These are phyloP conservation scores for Talaromyces sp. DNA, from an alignment of 2,329 filamentous ascomycete genomes.

Conservation along the genomic window DNA sequence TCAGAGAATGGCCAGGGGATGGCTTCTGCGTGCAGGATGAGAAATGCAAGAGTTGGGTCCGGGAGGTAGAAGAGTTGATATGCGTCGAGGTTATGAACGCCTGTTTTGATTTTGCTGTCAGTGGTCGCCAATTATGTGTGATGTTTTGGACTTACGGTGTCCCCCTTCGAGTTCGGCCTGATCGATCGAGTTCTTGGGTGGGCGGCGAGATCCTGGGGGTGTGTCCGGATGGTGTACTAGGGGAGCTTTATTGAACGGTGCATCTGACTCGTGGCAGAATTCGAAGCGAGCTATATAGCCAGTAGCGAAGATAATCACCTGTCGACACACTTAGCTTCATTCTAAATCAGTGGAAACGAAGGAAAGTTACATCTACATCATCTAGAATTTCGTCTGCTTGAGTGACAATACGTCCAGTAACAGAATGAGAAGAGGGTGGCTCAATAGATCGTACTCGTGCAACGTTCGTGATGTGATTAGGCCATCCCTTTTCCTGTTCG, in stretches of 20 bases:
- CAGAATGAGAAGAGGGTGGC: not conserved
- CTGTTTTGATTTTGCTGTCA: not conserved
- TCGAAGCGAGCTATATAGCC: slow-evolving; percentile 5
- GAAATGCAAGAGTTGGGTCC: slow-evolving; percentile 1
- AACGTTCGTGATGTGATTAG: not conserved
- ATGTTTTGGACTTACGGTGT: not conserved
- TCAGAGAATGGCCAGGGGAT: slow-evolving; percentile 8
- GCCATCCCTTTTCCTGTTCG: slow-evolving; percentile 2
- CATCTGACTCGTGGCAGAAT: not conserved
- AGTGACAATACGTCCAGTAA: not conserved
- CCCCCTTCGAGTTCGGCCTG: not conserved
- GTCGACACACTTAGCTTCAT: not conserved
- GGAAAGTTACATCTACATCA: not conserved
- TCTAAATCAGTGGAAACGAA: not conserved
- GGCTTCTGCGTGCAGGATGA: slow-evolving; percentile 2
- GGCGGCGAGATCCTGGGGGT: not conserved
- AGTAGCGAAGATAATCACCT: slow-evolving; percentile 5
- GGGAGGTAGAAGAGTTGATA: slow-evolving; percentile 4
- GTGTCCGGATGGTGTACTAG: not conserved
- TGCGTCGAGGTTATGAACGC: slow-evolving; percentile 2
- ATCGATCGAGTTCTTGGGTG: not conserved
- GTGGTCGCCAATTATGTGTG: not conserved
- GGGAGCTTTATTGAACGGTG: not conserved
- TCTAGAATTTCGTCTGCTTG: not conserved
- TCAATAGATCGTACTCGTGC: not conserved